Evolutionary conservation across 306 rosid genomes (phyloP).

Genomic region (Cucurbita pepo): DNA sequence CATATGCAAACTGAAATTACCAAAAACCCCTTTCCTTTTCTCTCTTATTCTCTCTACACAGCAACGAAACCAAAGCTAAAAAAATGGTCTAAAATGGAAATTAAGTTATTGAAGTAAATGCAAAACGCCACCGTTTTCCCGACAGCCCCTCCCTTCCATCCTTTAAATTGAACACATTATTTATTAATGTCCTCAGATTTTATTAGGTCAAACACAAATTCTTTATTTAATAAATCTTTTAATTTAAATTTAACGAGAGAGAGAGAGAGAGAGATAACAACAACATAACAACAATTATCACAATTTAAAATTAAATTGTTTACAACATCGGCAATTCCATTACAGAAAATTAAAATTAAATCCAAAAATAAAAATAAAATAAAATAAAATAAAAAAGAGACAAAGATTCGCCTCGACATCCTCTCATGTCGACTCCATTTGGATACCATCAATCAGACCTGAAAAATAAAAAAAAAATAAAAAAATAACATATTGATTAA

Average conservation of each 20-base stretch:
- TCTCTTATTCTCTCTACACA: not conserved
- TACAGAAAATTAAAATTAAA: conserved; percentile 12
- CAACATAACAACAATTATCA: conserved; percentile 18
- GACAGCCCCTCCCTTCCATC: not conserved
- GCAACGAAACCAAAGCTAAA: not conserved
- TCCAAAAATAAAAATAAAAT: conserved; percentile 1
- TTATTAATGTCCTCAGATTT: not conserved
- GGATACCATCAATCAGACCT: conserved; percentile 27
- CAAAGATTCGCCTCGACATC: conserved; percentile 42
- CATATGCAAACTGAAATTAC: not conserved
- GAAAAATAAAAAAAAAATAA: not conserved
- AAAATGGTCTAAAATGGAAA: not conserved
- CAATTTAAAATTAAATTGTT: conserved; percentile 31
- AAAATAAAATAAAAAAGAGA: not conserved
- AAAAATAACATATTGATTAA: not conserved
- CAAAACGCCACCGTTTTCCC: not conserved
- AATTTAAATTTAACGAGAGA: too few relatives aligned
- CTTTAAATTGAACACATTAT: not conserved
- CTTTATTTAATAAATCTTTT: too few relatives aligned
- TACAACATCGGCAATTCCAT: conserved; percentile 19
- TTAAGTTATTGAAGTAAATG: not conserved
- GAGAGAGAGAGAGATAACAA: conserved; percentile 7
- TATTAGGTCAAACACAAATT: not conserved
- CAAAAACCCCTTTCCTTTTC: not conserved
- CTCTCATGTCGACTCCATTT: conserved; percentile 58